Evolutionary conservation across 2,329 filamentous ascomycete genomes (phyloP).

Genomic region (Aspergillus sp.): DNA sequence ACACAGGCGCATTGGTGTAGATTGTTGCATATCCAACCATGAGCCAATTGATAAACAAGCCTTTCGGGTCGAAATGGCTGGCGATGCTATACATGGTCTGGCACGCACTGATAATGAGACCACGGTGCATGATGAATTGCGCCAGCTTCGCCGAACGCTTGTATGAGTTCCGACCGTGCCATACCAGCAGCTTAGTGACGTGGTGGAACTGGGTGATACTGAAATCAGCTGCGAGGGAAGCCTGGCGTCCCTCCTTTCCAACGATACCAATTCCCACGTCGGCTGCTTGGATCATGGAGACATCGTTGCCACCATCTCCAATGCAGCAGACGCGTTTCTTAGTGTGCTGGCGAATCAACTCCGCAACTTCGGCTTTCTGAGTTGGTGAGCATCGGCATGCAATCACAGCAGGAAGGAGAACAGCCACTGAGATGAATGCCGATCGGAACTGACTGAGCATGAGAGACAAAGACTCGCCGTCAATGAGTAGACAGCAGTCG

Average conservation of each 20-base stretch:
- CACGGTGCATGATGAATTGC: conserved; percentile 97
- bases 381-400: conserved; percentile 96
- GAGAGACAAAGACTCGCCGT: conserved; percentile 83
- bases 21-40: conserved; percentile 95
- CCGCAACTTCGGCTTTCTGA: conserved; percentile 92
- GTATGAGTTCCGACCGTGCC: conserved; percentile 97
- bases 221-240: conserved; percentile 92
- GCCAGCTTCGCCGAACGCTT: conserved; percentile 93
- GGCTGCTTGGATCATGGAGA: conserved; percentile 98
- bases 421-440: conserved; percentile 85
- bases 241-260: conserved; percentile 94
- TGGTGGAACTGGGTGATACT: conserved; percentile 95
- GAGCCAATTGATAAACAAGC: conserved; percentile 94
- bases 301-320: conserved; percentile 96
- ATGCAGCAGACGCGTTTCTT: conserved; percentile 97
- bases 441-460: conserved; percentile 79
- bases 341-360: conserved; percentile 84
- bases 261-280: conserved; percentile 98
- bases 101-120: conserved; percentile 90
- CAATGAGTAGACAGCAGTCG: conserved; percentile 87
- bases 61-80: conserved; percentile 86
- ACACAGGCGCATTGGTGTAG: conserved; percentile 90
- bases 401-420: conserved; percentile 85
- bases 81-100: conserved; percentile 98
- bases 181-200: conserved; percentile 93